Conservation (phyloP, 768 basidiomycete species). For the Pholiota microspora region DNA sequence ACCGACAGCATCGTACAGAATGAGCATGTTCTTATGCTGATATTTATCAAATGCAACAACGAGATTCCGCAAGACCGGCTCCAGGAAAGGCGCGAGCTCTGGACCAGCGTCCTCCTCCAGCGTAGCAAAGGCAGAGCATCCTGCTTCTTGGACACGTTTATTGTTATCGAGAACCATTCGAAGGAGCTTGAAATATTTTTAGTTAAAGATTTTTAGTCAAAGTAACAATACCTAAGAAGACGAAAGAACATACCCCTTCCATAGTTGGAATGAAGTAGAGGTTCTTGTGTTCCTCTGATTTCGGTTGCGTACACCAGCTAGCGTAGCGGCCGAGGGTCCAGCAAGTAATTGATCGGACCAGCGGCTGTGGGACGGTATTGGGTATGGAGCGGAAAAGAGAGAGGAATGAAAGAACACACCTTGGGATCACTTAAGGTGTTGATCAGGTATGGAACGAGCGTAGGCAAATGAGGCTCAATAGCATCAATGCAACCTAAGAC, state of each 20-base stretch:
- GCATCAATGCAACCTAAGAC: conserved; percentile 89
- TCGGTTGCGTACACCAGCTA: conserved; percentile 90
- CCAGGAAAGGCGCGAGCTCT: conserved; percentile 89
- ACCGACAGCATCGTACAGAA: conserved; percentile 97
- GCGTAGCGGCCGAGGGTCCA: conserved; percentile 99
- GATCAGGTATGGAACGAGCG: conserved; percentile 90
- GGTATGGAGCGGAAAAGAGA: conserved; percentile 9
- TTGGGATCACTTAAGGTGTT: conserved; percentile 89
- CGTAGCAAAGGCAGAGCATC: conserved; percentile 98
- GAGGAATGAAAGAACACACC: conserved; percentile 41
- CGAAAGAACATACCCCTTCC: conserved; percentile 73
- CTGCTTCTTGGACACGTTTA: conserved; percentile 98
- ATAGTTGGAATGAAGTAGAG: conserved; percentile 95
- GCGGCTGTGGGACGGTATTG: conserved; percentile 54
- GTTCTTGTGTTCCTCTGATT: conserved; percentile 84
- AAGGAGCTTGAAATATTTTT: conserved; percentile 64
- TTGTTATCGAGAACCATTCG: conserved; percentile 98
- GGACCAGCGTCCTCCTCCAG: conserved; percentile 95
- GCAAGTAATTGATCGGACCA: conserved; percentile 97
- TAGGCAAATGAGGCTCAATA: conserved; percentile 92
- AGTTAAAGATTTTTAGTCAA: no score
- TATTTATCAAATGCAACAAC: conserved; percentile 98
- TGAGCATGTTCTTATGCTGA: conserved; percentile 99
- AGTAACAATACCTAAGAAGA: no score
- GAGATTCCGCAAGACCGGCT: conserved; percentile 91